Conservation (phyloP, 768 basidiomycete genomes). For the Collybia nuda region DNA sequence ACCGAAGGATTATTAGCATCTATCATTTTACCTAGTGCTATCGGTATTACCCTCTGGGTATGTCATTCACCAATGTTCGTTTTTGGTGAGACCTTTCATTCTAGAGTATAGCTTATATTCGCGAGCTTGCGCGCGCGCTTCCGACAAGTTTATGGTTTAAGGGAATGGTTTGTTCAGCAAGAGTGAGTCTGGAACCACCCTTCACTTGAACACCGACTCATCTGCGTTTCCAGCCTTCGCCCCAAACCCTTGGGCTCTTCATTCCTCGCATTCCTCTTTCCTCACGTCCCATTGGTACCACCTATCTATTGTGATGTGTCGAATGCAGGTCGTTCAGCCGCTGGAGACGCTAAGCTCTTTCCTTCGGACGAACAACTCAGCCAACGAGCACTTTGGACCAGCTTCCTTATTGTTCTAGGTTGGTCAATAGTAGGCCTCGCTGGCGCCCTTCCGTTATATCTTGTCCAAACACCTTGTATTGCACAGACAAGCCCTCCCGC, state of each 20-base stretch:
- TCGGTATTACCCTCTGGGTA: slow-evolving; percentile 73
- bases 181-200: slow-evolving; percentile 45
- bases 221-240: slow-evolving; percentile 45
- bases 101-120: slow-evolving; percentile 52
- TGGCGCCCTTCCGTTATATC: slow-evolving; percentile 73
- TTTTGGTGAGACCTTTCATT: slow-evolving; percentile 10
- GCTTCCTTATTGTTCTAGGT: slow-evolving; percentile 60
- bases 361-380: slow-evolving; percentile 75
- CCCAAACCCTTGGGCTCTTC: slow-evolving; percentile 58
- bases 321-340: slow-evolving; percentile 48
- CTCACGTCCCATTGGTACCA: slow-evolving; percentile 67
- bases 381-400: slow-evolving; percentile 70
- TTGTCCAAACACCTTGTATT: slow-evolving; percentile 69
- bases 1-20: slow-evolving; percentile 61
- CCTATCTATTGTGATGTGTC: slow-evolving; percentile 54
- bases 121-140: slow-evolving; percentile 67
- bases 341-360: slow-evolving; percentile 54
- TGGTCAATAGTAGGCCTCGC: slow-evolving; percentile 70
- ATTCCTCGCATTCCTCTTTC: slow-evolving; percentile 70
- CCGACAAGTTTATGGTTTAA: slow-evolving; percentile 67
- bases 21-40: slow-evolving; percentile 51
- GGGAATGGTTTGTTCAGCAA: slow-evolving; percentile 77
- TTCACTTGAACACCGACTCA: slow-evolving; percentile 4
- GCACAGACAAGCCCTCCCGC: slow-evolving; percentile 45
- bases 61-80: slow-evolving; percentile 21